Conservation (phyloP, 2,329 filamentous ascomycete species). For the Penicillium sp. region DNA sequence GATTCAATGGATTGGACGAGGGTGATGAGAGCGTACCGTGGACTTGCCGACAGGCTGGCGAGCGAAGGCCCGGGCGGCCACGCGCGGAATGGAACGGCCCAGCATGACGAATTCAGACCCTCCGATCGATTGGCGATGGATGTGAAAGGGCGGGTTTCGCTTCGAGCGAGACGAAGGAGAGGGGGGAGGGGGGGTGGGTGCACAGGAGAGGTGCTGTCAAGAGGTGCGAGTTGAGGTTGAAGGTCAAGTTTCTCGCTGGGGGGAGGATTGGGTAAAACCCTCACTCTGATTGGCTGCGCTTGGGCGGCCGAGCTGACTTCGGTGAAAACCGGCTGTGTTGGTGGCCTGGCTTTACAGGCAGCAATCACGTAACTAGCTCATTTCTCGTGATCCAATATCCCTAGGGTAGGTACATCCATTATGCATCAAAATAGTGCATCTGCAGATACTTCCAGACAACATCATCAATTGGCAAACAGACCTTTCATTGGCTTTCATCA, state of each 20-base stretch:
- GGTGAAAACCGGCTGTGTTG: conserved; percentile 39
- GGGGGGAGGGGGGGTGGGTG: conserved; percentile 32
- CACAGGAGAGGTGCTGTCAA: conserved; percentile 36
- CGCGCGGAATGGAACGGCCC: conserved; percentile 86
- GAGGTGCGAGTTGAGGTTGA: conserved; percentile 39
- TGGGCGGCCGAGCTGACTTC: conserved; percentile 34
- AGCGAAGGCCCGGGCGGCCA: conserved; percentile 80
- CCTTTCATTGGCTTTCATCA: neutral
- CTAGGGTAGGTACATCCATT: neutral
- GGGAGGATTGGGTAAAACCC: conserved; percentile 42
- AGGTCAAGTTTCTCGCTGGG: conserved; percentile 43
- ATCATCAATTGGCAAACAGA: neutral
- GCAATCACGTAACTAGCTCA: neutral
- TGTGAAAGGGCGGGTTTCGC: conserved; percentile 35
- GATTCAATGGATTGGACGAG: conserved; percentile 39
- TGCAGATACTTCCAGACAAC: neutral
- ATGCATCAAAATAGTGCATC: neutral
- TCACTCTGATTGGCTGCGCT: conserved; percentile 41
- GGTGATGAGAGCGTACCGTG: conserved; percentile 67
- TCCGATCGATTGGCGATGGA: conserved; percentile 38
- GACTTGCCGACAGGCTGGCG: conserved; percentile 72
- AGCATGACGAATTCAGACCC: conserved; percentile 68
- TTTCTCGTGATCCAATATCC: neutral
- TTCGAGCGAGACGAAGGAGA: conserved; percentile 37
- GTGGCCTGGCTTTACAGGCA: neutral